Evolutionary conservation across 257 asterid species (phyloP), one percentile per base, ranked within the genome.

Genomic region (Nicotiana tomentosiformis): DNA sequence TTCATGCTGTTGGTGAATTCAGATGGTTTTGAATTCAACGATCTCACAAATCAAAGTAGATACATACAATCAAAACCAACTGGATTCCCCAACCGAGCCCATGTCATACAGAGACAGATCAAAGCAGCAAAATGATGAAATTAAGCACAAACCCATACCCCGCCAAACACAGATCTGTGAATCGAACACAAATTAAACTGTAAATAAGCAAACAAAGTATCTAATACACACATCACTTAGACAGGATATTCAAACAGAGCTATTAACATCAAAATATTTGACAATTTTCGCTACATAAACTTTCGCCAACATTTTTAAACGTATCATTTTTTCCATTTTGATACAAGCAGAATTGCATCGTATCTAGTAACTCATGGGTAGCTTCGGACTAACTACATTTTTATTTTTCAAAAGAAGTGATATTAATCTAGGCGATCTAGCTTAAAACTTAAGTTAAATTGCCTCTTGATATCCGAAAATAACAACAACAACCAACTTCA

Each of bases 11-110:
- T 14, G 61, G 61, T 26, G 14, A 46, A 46, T 74, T 7, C 62
- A 74, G 37, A 74, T 14, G 43, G 14, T 74, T 49, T 43, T 3
- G n/a, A 74, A 74, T 26, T 74, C 79, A 74, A 1, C 15, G 16
- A 26, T 74, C 79, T 66, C 78, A 78, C 53, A 64, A 65, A 55
- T 80, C 62, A 80, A 72, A n/a, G 60, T 72, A 72, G 26, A 74
- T 74, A 74, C 49, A 74, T 20, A 49, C 8, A 6, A 74, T 46
- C 23, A 26, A 49, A 74, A 11, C 12, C 61, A 49, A 23, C 49
- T 49, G 51, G 20, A 46, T 74, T 74, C 79, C 57, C 46, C 29
- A 10, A 62, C 77, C 2, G 46, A 10, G 49, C 64, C 39, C 51
- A 80, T 9, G 10, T 32, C 37, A 26, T 20, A 29, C 16, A 65